Base-by-base conservation (phyloP, 106 monocot species). In the Dendrobium chrysotoxum region DNA sequence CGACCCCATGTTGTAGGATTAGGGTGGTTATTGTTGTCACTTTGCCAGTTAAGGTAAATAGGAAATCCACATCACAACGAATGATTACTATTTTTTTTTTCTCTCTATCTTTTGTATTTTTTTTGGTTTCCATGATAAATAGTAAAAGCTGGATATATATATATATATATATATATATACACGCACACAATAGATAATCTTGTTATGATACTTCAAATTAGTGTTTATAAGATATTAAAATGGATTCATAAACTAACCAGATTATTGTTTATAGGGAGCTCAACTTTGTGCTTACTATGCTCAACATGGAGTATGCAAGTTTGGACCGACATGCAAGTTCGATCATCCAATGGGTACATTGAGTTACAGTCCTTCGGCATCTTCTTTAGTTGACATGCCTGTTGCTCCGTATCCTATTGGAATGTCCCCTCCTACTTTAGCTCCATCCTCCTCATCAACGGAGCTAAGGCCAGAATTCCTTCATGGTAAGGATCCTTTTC, bases 271-370 rank as follows among this genome's bases (percentile, higher is more conserved):
- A 78, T 88, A 95, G 95, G 95, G 92, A 38, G 89, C 88, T 88
- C 92, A 87, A 58, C 53, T 75, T 78, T 95, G 95, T 64, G 73
- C 89, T 40, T 93, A 81, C 83, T 95, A 93, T 77, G 82, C 75
- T 1, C 95, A 95, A 84, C 89, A 91, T 79, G 95, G 92, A 1
- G 67, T 92, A 28, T 95, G 95, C 85, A 95, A 92, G 45, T 95
- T 90, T 78, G 95, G 95, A 42, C 87, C 86, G 1, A 89, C 95
- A 25, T 95, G 95, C 92, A 95, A 95, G 79, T 95, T 86, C 77
- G 90, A 95, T 85, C 95, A 95, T 79, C 89, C 95, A 31, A 90
- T 92, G 79, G 87, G 85, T 53, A 53, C 84, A 31, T 71, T 88
- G 16, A 85, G 85, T 55, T 92, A 95, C 81, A 89, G 85, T 35